These are phyloP conservation scores for Podospora fimiseda DNA, from an alignment of 495 filamentous ascomycete genomes.

Conservation along the genomic window DNA sequence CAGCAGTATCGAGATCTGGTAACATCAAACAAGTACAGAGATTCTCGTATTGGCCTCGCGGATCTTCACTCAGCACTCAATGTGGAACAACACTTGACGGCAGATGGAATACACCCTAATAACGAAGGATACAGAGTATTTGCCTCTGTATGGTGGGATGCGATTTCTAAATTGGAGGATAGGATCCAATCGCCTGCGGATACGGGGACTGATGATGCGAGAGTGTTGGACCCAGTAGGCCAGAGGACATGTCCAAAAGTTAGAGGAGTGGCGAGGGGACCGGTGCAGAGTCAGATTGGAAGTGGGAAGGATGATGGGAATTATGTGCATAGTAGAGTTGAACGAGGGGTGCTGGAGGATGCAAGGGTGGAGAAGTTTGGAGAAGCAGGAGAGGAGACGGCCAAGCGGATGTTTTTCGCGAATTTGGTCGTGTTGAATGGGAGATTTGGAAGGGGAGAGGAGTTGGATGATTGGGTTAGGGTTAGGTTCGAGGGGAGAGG, in stretches of 20 bases:
- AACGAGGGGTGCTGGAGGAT: not conserved
- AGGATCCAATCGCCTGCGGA: not conserved
- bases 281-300: not conserved
- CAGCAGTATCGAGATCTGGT: constrained; percentile 8
- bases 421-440: not conserved
- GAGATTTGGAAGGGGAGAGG: not conserved
- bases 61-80: not conserved
- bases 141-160: constrained; percentile 2
- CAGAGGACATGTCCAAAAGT: not conserved
- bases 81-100: not conserved
- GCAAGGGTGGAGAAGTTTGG: not conserved
- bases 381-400: not conserved
- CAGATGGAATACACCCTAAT: constrained; percentile 8
- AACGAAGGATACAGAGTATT: constrained; percentile 5
- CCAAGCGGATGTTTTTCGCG: not conserved
- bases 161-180: constrained; percentile 3
- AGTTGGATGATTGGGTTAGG: not conserved
- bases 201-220: not conserved
- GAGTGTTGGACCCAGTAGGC: not conserved
- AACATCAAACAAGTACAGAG: not conserved
- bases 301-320: constrained; percentile 4
- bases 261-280: not conserved
- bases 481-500: not conserved
- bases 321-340: constrained; percentile 1
- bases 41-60: not conserved